A percentile compares a stretch with the other conserved stretches of the same genome.
phyloP scores from a whole-genome alignment of 208 protist genomes.

The Leishmania arabica region DNA sequence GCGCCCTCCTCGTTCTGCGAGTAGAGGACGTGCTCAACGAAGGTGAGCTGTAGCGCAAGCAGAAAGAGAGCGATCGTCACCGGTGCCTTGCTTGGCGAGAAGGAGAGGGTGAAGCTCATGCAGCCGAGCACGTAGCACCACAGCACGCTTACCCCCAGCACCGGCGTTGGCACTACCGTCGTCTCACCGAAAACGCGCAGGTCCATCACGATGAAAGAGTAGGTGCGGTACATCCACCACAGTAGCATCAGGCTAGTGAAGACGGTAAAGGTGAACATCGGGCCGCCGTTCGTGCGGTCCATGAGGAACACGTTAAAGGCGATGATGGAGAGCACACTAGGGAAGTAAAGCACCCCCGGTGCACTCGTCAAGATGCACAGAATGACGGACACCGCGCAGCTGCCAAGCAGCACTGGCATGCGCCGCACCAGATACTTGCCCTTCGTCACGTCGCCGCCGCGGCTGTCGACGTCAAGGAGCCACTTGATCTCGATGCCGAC shows the following conservation, averaged over 20 bases:
- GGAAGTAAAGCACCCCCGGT: slow-evolving; percentile 61
- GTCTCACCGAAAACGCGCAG: slow-evolving; percentile 82
- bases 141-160: slow-evolving; percentile 64
- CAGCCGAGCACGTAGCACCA: slow-evolving; percentile 86
- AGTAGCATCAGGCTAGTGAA: slow-evolving; percentile 79
- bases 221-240: slow-evolving; percentile 91
- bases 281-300: slow-evolving; percentile 62
- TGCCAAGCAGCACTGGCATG: slow-evolving; percentile 38
- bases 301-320: slow-evolving; percentile 80
- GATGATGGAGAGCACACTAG: slow-evolving; percentile 52
- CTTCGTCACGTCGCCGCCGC: slow-evolving; percentile 36
- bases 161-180: slow-evolving; percentile 59
- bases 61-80: slow-evolving; percentile 62
- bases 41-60: slow-evolving; percentile 70
- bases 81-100: slow-evolving; percentile 51
- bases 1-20: slow-evolving; percentile 80
- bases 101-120: slow-evolving; percentile 73
- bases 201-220: slow-evolving; percentile 85
- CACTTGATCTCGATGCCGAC: slow-evolving; percentile 51
- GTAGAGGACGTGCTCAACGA: slow-evolving; percentile 87
- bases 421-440: slow-evolving; percentile 17
- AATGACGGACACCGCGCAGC: slow-evolving; percentile 44
- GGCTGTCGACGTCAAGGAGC: slow-evolving; percentile 58
- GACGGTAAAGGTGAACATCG: slow-evolving; percentile 77
- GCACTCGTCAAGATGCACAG: slow-evolving; percentile 45